These are phyloP conservation scores for Pichia sp. DNA, from an alignment of 1,139 yeast genomes.

Conservation along the genomic window DNA sequence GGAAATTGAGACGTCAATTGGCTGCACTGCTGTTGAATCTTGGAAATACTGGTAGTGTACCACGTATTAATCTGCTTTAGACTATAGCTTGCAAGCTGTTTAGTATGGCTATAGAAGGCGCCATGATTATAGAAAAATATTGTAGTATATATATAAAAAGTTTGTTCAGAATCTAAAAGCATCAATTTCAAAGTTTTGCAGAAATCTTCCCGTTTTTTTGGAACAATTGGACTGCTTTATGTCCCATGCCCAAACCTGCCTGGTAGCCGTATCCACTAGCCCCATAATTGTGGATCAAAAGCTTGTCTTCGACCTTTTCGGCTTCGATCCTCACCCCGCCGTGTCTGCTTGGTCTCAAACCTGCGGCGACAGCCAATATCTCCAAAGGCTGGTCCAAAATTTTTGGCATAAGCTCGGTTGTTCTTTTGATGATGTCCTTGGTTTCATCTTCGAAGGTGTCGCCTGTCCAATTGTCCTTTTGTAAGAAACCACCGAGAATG, in stretches of 20 bases:
- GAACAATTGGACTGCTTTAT: slow-evolving; percentile 39
- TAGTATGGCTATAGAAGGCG: neutral
- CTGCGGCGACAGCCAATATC: slow-evolving; percentile 58
- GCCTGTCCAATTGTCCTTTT: slow-evolving; percentile 53
- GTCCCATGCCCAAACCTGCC: slow-evolving; percentile 64
- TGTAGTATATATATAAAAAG: neutral
- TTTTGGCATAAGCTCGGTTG: slow-evolving; percentile 51
- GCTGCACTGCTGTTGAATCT: slow-evolving; percentile 38
- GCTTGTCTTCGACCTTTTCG: slow-evolving; percentile 38
- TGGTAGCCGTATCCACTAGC: slow-evolving; percentile 78
- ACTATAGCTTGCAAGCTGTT: neutral
- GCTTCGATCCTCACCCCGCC: slow-evolving; percentile 65
- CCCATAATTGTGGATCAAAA: slow-evolving; percentile 64
- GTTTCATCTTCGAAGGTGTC: slow-evolving; percentile 53
- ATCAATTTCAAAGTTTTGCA: neutral
- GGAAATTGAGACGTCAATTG: slow-evolving; percentile 46
- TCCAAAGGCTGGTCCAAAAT: slow-evolving; percentile 43
- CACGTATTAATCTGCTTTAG: neutral
- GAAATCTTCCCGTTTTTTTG: slow-evolving; percentile 3
- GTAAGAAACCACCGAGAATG: slow-evolving; percentile 65
- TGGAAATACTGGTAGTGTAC: slow-evolving; percentile 59
- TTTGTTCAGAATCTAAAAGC: no score
- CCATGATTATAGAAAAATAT: neutral
- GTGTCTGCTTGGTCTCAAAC: slow-evolving; percentile 63
- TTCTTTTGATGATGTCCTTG: slow-evolving; percentile 53